Evolutionary conservation across 2,329 filamentous ascomycete genomes (phyloP).

Genomic region (Beauveria sp.): DNA sequence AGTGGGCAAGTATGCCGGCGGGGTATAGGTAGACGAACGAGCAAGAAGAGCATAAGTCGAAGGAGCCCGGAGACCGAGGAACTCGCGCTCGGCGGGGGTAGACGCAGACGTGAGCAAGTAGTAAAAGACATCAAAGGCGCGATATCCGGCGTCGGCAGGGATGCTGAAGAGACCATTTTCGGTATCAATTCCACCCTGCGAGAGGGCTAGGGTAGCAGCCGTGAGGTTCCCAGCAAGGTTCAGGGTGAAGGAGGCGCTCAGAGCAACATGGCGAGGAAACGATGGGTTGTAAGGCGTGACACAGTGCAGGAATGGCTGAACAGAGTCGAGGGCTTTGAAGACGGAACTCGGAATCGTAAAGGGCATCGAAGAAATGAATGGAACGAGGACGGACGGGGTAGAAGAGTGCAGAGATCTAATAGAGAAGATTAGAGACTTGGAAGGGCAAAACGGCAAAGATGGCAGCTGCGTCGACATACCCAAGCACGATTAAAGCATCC

Average conservation of each 20-base stretch:
- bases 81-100: conserved; percentile 81
- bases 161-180: conserved; percentile 71
- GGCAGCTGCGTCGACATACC: conserved; percentile 46
- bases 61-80: conserved; percentile 69
- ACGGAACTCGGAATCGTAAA: conserved; percentile 68
- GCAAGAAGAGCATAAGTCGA: conserved; percentile 72
- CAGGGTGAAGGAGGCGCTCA: conserved; percentile 75
- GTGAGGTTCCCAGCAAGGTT: conserved; percentile 74
- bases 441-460: conserved; percentile 12
- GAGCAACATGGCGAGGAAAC: conserved; percentile 67
- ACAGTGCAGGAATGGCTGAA: conserved; percentile 80
- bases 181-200: conserved; percentile 83
- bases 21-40: conserved; percentile 75
- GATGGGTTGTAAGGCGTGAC: conserved; percentile 89
- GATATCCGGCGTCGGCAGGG: conserved; percentile 69
- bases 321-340: conserved; percentile 69
- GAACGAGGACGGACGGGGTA: conserved; percentile 72
- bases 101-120: conserved; percentile 91
- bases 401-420: conserved; percentile 79
- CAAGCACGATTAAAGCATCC: conserved; percentile 85
- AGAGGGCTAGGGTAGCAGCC: conserved; percentile 67
- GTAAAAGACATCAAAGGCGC: conserved; percentile 97
- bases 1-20: conserved; percentile 82
- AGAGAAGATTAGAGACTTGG: not conserved
- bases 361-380: conserved; percentile 76